Percentiles rank a stretch among this genome's conserved stretches.
Conservation (phyloP, 306 rosid genomes). For the Neltuma alba region DNA sequence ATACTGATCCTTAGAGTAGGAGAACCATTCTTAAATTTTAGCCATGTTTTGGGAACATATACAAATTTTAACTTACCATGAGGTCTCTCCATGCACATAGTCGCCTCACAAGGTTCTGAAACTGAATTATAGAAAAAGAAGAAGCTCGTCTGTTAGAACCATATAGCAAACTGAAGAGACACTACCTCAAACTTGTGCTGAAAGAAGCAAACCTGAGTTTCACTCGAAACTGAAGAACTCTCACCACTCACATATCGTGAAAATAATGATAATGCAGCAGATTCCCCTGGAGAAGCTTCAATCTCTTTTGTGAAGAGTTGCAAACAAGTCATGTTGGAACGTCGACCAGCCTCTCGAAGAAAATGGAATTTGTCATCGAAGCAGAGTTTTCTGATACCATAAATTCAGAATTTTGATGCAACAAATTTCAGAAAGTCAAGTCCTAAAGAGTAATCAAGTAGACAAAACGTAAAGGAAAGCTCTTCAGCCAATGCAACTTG, state of each 20-base stretch:
- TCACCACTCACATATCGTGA: conserved; percentile 60
- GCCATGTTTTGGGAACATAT: conserved; percentile 33
- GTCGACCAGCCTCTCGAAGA: conserved; percentile 89
- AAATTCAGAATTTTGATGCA: conserved; percentile 47
- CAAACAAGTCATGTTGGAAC: conserved; percentile 78
- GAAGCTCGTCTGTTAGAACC: conserved; percentile 6
- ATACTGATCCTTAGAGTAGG: conserved; percentile 4
- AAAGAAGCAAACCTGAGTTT: conserved; percentile 67
- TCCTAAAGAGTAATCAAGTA: conserved; percentile 19
- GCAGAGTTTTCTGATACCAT: conserved; percentile 73
- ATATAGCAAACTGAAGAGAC: conserved; percentile 13
- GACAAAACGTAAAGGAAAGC: not conserved
- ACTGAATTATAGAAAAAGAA: conserved; percentile 38
- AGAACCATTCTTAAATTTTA: conserved; percentile 23
- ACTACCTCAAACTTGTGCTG: conserved; percentile 25
- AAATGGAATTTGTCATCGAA: conserved; percentile 73
- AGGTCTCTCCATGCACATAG: conserved; percentile 90
- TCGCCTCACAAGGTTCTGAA: conserved; percentile 69
- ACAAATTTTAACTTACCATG: conserved; percentile 66
- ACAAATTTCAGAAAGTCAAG: conserved; percentile 1
- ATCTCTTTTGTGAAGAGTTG: conserved; percentile 79
- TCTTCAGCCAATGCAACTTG: conserved; percentile 3
- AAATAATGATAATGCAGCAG: conserved; percentile 75
- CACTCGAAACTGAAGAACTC: conserved; percentile 51
- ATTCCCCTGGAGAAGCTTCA: conserved; percentile 82